Evolutionary conservation across 2,329 filamentous ascomycete species (phyloP), one percentile per base, ranked within the genome.

Genomic region (Scortechinia acanthostroma): DNA sequence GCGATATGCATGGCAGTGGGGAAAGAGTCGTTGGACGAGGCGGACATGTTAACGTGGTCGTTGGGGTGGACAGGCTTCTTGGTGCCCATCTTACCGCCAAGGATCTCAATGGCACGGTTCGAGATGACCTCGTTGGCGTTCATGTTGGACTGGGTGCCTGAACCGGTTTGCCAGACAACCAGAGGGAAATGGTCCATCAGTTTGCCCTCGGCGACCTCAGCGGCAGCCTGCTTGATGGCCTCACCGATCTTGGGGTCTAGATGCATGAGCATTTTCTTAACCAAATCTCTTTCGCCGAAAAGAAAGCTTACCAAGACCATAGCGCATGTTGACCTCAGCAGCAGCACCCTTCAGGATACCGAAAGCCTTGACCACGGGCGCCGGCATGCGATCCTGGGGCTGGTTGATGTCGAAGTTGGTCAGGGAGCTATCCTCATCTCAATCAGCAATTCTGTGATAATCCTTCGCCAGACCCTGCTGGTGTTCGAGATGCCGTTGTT

Each of bases 111-210:
- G 53, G 93, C 93, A 53, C 93, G 88, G 80, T 97, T 98, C 53
- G 91, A 96, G 68, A 98, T 97, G 68, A 98, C 93, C 68, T 98
- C 93, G 74, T 98, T 98, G 64, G 91, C 91, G 73, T 98, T 98
- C 93, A 97, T 97, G 81, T 95, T 97, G 66, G 91, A 96, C 76
- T 97, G 93, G 22, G 93, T 97, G 62, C 93, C 93, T 43, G 93
- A 97, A 52, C 93, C 93, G 45, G 93, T 98, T 76, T 98, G 93
- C 93, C 93, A 98, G 61, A 98, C 91, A 47, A 97, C 91, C 49
- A 97, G 87, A 53, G 93, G 93, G 73, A 98, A 97, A 76, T 97
- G 91, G 67, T 96, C 91, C 59, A 94, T 67, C 57, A 97, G 84
- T 77, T 96, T 95, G 61, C 93, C 82, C 52, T 88, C 85, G 47